Base-by-base conservation (phyloP, 495 filamentous ascomycete species). In the Aspergillus bertholletiae region DNA sequence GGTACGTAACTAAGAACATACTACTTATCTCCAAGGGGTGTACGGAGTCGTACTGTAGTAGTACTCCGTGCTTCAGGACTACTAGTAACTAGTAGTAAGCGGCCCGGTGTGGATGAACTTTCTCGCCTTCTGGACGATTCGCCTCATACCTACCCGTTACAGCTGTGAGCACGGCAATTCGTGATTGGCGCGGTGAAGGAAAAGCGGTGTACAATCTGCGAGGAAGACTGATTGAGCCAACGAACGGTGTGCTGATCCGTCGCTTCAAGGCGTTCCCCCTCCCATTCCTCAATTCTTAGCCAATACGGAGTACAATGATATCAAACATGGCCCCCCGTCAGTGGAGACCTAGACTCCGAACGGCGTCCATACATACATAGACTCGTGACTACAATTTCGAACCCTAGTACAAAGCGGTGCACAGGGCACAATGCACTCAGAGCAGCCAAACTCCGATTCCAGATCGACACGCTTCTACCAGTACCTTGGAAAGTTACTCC, bases 161-260 rank as follows among this genome's bases (percentile, higher is more conserved):
- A 24, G 21, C 9, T 23, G 43, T 17, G 13, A 37, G 13, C 13
- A 37, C 34, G 13, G 13, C 28, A 20, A 6, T 8, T 12, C 43
- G 18, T 51, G 54, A 56, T 49, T 56, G 54, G 54, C 12, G 40
- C 54, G 41, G 39, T 34, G 39, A 21, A 13, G 30, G 55, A 58
- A 45, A 50, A 58, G 56, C 56, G 56, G 56, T 58, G 56, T 53
- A 52, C 49, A 53, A 41, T 23, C 32, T 37, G 24, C 26, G 9
- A 32, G 28, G 26, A 26, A 53, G 28, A 41, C n/a, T n/a, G n/a
- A n/a, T n/a, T n/a, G n/a, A n/a, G n/a, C 24, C 13, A 51, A 26
- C 40, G n/a, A 23, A 46, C n/a, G 21, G 21, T 37, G 49, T 43
- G 23, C 47, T 35, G 23, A 48, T 44, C 41, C 49, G 20, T 53